Evolutionary conservation across 1,139 yeast species (phyloP).

Genomic region (Yamadazyma kanchanaburiensis): DNA sequence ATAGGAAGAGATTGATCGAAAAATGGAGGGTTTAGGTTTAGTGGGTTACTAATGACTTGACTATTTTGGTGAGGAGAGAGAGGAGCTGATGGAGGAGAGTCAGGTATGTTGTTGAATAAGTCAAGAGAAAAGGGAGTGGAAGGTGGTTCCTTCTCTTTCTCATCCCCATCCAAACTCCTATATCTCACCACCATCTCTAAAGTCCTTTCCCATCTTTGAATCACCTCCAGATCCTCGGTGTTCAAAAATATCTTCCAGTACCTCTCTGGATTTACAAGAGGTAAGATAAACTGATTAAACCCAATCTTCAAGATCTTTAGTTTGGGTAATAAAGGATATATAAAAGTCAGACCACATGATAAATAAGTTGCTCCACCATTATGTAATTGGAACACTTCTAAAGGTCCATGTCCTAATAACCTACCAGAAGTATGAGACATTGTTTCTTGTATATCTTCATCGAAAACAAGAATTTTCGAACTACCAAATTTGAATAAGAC

Average conservation of each 20-base stretch:
- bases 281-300: slow-evolving; percentile 54
- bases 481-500: slow-evolving; percentile 35
- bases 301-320: slow-evolving; percentile 54
- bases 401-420: slow-evolving; percentile 56
- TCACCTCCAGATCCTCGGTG: slow-evolving; percentile 27
- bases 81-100: slow-evolving; percentile 47
- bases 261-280: slow-evolving; percentile 67
- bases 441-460: slow-evolving; percentile 28
- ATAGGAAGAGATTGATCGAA: slow-evolving; percentile 9
- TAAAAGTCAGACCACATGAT: slow-evolving; percentile 52
- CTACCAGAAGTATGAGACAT: slow-evolving; percentile 35
- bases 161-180: slow-evolving; percentile 23
- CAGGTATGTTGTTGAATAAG: slow-evolving; percentile 41
- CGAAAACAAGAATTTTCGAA: slow-evolving; percentile 42
- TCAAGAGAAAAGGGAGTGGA: too few species aligned
- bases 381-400: slow-evolving; percentile 63
- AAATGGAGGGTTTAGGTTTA: too few species aligned
- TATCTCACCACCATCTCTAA: slow-evolving; percentile 44
- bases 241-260: slow-evolving; percentile 63
- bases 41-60: slow-evolving; percentile 6
- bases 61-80: slow-evolving; percentile 30
- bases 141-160: slow-evolving; percentile 1
- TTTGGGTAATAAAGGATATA: slow-evolving; percentile 63
- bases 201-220: slow-evolving; percentile 34
- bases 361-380: slow-evolving; percentile 63